Evolutionary conservation across 768 basidiomycete species (phyloP).

Genomic region (Boletus sp.): DNA sequence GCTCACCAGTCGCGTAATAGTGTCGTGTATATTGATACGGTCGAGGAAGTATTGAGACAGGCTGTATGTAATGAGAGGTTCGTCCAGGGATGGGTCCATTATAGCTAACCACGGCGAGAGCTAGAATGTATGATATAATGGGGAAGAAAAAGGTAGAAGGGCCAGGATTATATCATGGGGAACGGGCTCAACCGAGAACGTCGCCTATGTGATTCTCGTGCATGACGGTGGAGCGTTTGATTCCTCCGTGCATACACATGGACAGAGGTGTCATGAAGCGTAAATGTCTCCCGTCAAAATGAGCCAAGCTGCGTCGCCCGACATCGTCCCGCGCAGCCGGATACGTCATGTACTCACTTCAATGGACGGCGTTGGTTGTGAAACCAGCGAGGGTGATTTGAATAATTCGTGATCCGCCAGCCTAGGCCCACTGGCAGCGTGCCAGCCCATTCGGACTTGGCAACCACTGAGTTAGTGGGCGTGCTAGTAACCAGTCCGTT

Average conservation of each 20-base stretch:
- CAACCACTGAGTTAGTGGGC: too few species aligned
- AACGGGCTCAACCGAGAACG: conserved; percentile 8
- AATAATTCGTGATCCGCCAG: background rate
- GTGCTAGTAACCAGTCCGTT: too few species aligned
- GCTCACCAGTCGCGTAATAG: conserved; percentile 26
- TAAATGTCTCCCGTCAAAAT: background rate
- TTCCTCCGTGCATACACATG: background rate
- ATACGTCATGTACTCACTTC: conserved; percentile 14
- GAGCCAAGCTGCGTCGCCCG: background rate
- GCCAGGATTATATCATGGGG: conserved; percentile 10
- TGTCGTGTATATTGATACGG: conserved; percentile 28
- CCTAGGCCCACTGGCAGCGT: too few species aligned
- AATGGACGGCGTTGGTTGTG: background rate
- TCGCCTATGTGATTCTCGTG: background rate
- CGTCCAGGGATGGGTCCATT: conserved; percentile 11
- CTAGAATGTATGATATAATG: background rate
- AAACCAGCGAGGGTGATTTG: background rate
- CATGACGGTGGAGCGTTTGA: background rate
- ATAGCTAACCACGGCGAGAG: background rate
- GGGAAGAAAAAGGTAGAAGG: background rate
- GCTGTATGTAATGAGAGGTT: conserved; percentile 13
- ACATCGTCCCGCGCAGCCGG: background rate
- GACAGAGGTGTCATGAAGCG: conserved; percentile 3
- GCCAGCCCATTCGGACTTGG: too few species aligned
- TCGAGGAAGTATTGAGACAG: conserved; percentile 25